Evolutionary conservation across 2,329 filamentous ascomycete species (phyloP).

Genomic region (Phaeoacremonium minimum): DNA sequence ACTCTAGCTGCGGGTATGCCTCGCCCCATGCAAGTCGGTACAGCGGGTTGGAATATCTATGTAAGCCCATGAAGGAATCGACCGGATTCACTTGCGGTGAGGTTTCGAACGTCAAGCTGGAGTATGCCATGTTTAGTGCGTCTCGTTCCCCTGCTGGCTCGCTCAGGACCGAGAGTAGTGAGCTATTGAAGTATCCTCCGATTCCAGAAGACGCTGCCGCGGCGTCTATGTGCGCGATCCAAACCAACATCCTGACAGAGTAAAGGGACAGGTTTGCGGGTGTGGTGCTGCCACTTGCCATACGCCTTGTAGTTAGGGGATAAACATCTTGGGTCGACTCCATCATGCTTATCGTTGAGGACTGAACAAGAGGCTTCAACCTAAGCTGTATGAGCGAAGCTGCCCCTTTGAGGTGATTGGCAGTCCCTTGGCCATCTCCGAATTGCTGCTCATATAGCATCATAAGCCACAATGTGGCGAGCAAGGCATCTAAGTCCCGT

Average conservation of each 20-base stretch:
- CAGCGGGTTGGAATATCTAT: slow-evolving; percentile 25
- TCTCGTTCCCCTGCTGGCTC: slow-evolving; percentile 2
- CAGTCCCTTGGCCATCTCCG: slow-evolving; percentile 24
- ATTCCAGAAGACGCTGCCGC: slow-evolving; percentile 23
- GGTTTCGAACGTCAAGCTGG: not conserved
- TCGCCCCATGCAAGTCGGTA: slow-evolving; percentile 27
- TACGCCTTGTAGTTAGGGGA: too few species aligned
- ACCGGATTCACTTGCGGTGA: slow-evolving; percentile 7
- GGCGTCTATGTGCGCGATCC: slow-evolving; percentile 24
- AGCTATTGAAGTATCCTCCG: slow-evolving; percentile 23
- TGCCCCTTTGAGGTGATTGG: slow-evolving; percentile 25
- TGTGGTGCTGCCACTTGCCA: too few species aligned
- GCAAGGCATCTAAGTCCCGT: slow-evolving; percentile 22
- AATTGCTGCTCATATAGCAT: slow-evolving; percentile 31
- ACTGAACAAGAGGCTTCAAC: slow-evolving; percentile 9
- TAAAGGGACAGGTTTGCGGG: slow-evolving; percentile 25
- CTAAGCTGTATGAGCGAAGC: slow-evolving; percentile 22
- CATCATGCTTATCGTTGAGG: slow-evolving; percentile 4
- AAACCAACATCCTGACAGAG: slow-evolving; percentile 25
- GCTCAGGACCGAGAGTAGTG: slow-evolving; percentile 14
- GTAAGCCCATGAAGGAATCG: slow-evolving; percentile 19
- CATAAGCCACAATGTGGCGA: slow-evolving; percentile 27
- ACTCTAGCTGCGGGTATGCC: slow-evolving; percentile 24
- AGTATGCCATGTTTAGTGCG: too few species aligned
- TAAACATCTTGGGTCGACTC: too few species aligned